Evolutionary conservation across 306 rosid species (phyloP).

Genomic region (Ammopiptanthus mongolicus): DNA sequence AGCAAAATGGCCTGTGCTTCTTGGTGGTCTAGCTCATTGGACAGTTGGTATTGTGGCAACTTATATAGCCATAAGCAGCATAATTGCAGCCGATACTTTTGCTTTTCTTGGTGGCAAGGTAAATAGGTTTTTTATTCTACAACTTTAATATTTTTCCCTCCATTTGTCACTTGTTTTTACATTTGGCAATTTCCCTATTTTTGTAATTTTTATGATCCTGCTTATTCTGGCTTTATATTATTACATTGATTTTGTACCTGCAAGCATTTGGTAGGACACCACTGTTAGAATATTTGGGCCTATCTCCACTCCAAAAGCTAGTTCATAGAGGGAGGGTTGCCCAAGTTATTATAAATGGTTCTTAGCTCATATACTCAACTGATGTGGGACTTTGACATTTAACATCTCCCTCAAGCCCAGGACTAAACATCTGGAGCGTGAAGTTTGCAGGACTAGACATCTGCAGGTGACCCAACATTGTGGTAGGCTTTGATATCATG

Average conservation of each 20-base stretch:
- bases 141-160: background rate
- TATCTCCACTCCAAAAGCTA: too few species aligned
- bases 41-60: slow-evolving; percentile 97
- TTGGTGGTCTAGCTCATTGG: slow-evolving; percentile 74
- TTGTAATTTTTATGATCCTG: background rate
- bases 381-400: too few species aligned
- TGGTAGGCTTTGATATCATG: too few species aligned
- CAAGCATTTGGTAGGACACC: slow-evolving; percentile 69
- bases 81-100: slow-evolving; percentile 91
- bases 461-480: too few species aligned
- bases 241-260: slow-evolving; percentile 10
- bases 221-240: background rate
- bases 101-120: slow-evolving; percentile 97
- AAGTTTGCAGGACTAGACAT: too few species aligned
- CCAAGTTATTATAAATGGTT: too few species aligned
- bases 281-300: too few species aligned
- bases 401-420: too few species aligned
- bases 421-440: too few species aligned
- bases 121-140: slow-evolving; percentile 22
- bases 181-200: background rate
- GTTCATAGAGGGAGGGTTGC: too few species aligned
- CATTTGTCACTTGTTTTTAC: slow-evolving; percentile 1
- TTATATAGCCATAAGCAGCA: slow-evolving; percentile 68
- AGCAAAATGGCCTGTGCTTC: slow-evolving; percentile 44
- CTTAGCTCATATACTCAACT: too few species aligned